A percentile compares a stretch with the other conserved stretches of the same genome.
Evolutionary conservation across 1,139 yeast genomes (phyloP).

Genomic region (Saccharomycopsis phalli): DNA sequence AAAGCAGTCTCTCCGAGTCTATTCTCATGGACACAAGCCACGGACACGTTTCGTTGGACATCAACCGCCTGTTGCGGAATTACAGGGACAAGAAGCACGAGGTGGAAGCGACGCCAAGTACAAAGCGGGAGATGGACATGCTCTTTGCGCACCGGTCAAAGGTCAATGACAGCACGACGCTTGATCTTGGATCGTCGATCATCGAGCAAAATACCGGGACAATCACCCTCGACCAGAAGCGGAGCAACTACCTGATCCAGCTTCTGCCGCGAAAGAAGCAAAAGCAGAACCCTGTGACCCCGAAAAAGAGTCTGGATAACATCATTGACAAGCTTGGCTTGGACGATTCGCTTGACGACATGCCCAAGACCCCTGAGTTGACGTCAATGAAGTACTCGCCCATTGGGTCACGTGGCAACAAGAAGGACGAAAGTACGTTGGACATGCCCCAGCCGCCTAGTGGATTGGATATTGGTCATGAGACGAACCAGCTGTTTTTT

Average conservation of each 20-base stretch:
- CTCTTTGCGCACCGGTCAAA: conserved; percentile 11
- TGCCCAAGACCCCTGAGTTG: conserved; percentile 20
- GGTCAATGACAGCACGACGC: conserved; percentile 7
- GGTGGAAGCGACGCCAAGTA: conserved; percentile 6
- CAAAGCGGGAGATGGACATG: conserved; percentile 11
- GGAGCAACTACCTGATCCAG: conserved; percentile 10
- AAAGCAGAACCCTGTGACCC: conserved; percentile 6
- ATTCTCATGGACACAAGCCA: conserved; percentile 4
- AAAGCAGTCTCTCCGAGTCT: conserved; percentile 8
- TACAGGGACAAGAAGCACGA: conserved; percentile 3
- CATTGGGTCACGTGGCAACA: background rate
- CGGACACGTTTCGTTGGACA: conserved; percentile 2
- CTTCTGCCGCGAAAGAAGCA: conserved; percentile 11
- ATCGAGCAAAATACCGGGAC: conserved; percentile 17
- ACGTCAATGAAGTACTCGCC: conserved; percentile 20
- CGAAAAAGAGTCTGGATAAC: conserved; percentile 3
- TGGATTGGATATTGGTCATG: background rate
- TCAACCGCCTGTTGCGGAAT: conserved; percentile 9
- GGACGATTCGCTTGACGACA: conserved; percentile 20
- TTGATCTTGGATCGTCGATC: conserved; percentile 8
- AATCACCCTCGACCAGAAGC: conserved; percentile 4
- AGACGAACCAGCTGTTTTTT: background rate
- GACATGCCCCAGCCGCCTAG: conserved; percentile 1
- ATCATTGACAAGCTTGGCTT: conserved; percentile 16
- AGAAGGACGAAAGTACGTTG: background rate